Evolutionary conservation across 2,329 filamentous ascomycete species (phyloP).

Genomic region (Ascochyta clinopodiicola): DNA sequence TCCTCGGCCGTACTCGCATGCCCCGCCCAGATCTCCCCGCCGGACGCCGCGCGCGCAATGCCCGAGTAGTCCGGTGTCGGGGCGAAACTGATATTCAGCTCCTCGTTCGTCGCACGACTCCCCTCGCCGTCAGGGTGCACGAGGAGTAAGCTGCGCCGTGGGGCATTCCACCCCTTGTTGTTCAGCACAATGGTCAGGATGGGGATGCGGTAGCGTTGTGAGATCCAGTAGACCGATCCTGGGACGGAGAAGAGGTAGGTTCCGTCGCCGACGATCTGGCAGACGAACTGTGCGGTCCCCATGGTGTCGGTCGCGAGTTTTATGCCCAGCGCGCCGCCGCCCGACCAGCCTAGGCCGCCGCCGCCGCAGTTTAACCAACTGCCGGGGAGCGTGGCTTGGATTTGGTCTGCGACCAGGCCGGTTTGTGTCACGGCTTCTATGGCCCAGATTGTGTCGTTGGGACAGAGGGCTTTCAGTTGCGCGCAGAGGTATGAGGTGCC

Average conservation of each 20-base stretch:
- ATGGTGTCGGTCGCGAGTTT: conserved; percentile 70
- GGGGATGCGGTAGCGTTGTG: conserved; percentile 69
- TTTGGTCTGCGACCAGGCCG: conserved; percentile 70
- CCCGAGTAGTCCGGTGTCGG: conserved; percentile 72
- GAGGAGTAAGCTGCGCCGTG: conserved; percentile 65
- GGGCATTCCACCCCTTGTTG: conserved; percentile 76
- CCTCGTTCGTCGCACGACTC: conserved; percentile 66
- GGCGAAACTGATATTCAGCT: conserved; percentile 70
- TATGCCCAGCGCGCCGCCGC: conserved; percentile 75
- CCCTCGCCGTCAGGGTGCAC: conserved; percentile 71
- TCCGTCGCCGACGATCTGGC: conserved; percentile 68
- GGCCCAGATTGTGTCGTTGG: conserved; percentile 73
- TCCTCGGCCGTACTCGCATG: conserved; percentile 64
- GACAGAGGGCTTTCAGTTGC: conserved; percentile 63
- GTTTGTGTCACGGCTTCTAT: conserved; percentile 81
- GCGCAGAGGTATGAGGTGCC: conserved; percentile 65
- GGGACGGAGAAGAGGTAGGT: conserved; percentile 72
- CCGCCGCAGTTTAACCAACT: conserved; percentile 84
- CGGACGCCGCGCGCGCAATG: conserved; percentile 70
- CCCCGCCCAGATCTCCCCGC: conserved; percentile 67
- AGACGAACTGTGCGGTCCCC: conserved; percentile 49
- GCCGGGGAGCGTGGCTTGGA: conserved; percentile 71
- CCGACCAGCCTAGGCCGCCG: conserved; percentile 81
- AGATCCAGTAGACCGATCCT: conserved; percentile 72
- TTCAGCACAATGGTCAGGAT: conserved; percentile 72